Evolutionary conservation across 139 green algal genomes (phyloP).

Genomic region (Micractinium conductrix): DNA sequence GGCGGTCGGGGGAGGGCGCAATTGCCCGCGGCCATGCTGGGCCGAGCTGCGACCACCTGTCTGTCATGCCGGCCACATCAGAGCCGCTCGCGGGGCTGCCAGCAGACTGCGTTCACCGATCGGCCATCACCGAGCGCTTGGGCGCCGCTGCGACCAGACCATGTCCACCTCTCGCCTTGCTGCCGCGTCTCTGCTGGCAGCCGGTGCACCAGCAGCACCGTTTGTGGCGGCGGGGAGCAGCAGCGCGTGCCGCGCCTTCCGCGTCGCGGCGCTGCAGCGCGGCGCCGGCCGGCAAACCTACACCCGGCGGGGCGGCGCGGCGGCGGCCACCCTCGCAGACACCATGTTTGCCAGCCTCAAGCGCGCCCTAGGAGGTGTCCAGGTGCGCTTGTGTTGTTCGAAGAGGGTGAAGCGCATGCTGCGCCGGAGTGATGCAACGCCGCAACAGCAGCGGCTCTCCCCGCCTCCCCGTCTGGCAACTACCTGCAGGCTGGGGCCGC

Average conservation of each 20-base stretch:
- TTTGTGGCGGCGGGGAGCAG: neutral
- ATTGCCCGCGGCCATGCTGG: no score
- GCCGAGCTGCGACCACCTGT: no score
- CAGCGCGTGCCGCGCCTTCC: neutral
- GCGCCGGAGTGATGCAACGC: neutral
- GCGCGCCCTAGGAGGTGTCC: constrained; percentile 14
- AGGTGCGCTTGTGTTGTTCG: neutral
- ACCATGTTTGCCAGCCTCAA: constrained; percentile 19
- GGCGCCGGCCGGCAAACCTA: neutral
- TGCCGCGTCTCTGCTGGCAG: no score
- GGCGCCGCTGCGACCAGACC: no score
- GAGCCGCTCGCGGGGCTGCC: no score
- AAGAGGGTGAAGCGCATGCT: neutral
- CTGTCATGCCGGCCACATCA: no score
- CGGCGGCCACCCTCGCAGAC: neutral
- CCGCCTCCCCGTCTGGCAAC: no score
- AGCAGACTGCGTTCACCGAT: no score
- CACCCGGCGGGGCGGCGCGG: neutral
- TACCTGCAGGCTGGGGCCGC: neutral
- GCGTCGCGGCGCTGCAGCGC: neutral
- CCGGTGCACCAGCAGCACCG: neutral
- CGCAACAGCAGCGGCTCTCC: neutral
- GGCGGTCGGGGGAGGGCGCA: no score
- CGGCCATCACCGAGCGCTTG: no score
- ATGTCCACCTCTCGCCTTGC: no score